Conservation (phyloP, 148 eudicot genomes). For the Rhododendron ferrugineum region DNA sequence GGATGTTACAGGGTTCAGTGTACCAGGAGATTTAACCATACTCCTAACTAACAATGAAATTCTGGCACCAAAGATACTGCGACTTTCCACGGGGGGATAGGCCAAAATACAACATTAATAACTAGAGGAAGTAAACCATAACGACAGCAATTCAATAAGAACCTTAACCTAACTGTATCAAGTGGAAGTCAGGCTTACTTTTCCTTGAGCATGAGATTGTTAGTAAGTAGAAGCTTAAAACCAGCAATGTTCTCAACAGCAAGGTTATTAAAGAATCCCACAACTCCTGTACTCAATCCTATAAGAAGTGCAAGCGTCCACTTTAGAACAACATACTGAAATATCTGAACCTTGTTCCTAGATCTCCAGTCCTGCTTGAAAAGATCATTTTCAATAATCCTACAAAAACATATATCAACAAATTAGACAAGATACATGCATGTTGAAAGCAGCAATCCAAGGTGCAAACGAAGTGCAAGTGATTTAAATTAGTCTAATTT, state of each 20-base stretch:
- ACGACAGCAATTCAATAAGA: not conserved
- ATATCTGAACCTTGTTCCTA: slow-evolving; percentile 45
- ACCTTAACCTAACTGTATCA: not conserved
- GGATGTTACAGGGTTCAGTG: not conserved
- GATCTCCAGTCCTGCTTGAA: slow-evolving; percentile 85
- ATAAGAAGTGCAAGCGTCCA: slow-evolving; percentile 80
- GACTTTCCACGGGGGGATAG: too few relatives aligned
- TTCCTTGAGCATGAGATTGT: slow-evolving; percentile 43
- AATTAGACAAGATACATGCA: not conserved
- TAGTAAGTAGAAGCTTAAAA: slow-evolving; percentile 51
- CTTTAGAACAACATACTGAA: slow-evolving; percentile 62
- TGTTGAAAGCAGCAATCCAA: not conserved
- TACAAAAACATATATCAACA: slow-evolving; percentile 20
- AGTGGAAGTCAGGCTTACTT: slow-evolving; percentile 42
- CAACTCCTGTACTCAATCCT: slow-evolving; percentile 62
- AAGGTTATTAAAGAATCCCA: slow-evolving; percentile 62
- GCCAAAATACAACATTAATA: not conserved
- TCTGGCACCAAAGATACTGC: not conserved
- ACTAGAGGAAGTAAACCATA: not conserved
- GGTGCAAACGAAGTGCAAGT: not conserved
- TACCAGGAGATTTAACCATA: not conserved
- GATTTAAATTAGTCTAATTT: not conserved
- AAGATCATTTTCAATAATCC: slow-evolving; percentile 73
- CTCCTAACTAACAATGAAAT: not conserved
- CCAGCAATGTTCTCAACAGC: slow-evolving; percentile 76